phyloP scores from a whole-genome alignment of 805 yeast genomes.

The Starmerella powellii region DNA sequence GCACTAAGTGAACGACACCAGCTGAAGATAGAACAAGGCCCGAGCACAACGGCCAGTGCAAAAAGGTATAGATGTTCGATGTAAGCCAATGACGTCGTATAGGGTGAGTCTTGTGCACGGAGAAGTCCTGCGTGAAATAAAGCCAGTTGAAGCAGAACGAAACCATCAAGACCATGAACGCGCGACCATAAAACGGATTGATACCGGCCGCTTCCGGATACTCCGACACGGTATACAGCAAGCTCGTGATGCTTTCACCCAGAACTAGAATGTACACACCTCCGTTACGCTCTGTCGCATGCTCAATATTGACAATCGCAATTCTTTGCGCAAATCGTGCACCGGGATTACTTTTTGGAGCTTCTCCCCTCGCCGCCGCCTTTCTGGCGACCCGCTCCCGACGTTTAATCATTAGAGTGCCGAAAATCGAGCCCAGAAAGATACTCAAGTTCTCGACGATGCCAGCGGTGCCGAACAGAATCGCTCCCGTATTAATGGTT shows the following conservation, averaged over 20 bases:
- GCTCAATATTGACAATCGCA: slow-evolving; percentile 8
- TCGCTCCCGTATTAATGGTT: background rate
- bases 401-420: no score
- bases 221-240: slow-evolving; percentile 4
- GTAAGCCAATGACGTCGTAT: slow-evolving; percentile 6
- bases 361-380: no score
- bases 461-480: slow-evolving; percentile 8
- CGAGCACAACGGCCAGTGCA: slow-evolving; percentile 10
- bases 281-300: slow-evolving; percentile 6
- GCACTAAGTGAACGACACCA: slow-evolving; percentile 3
- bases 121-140: slow-evolving; percentile 8
- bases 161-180: slow-evolving; percentile 7
- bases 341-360: no score
- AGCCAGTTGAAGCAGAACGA: slow-evolving; percentile 8
- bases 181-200: slow-evolving; percentile 7
- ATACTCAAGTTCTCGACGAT: slow-evolving; percentile 3
- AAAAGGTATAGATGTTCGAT: background rate
- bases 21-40: slow-evolving; percentile 6
- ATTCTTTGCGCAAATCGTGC: background rate
- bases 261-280: slow-evolving; percentile 6
- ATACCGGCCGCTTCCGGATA: slow-evolving; percentile 6
- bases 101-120: slow-evolving; percentile 6
- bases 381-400: background rate
- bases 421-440: background rate
- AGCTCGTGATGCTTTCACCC: slow-evolving; percentile 10